These are phyloP conservation scores for Kurtzmaniella fragi DNA, from an alignment of 805 yeast genomes.

Conservation along the genomic window DNA sequence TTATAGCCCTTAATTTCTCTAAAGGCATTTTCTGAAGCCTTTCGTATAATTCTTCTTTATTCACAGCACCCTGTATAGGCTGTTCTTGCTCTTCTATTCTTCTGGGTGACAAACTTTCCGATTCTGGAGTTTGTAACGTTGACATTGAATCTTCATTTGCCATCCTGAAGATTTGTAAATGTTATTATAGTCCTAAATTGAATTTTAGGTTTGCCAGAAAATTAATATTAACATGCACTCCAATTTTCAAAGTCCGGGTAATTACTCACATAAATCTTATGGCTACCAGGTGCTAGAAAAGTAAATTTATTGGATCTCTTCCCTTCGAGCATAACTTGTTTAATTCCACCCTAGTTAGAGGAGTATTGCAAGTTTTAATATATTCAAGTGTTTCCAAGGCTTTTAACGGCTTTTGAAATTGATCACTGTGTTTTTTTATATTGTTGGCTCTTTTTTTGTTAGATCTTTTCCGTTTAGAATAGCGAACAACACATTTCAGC, in stretches of 20 bases:
- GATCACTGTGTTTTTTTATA: background rate
- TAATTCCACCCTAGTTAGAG: slow-evolving; percentile 5
- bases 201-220: background rate
- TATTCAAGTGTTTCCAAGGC: background rate
- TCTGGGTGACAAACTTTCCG: background rate
- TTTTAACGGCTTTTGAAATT: background rate
- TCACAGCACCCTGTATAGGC: background rate
- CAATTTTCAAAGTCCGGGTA: background rate
- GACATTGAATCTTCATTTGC: background rate
- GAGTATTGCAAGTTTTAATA: background rate
- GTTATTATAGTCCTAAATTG: background rate
- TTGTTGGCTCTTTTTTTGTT: too few species aligned
- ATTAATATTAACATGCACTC: background rate
- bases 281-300: slow-evolving; percentile 1
- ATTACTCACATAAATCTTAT: background rate
- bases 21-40: slow-evolving; percentile 16
- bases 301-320: slow-evolving; percentile 11
- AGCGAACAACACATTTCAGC: too few species aligned
- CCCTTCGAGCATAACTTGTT: slow-evolving; percentile 6
- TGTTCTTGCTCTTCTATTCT: background rate
- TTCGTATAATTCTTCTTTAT: slow-evolving; percentile 7
- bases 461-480: too few species aligned
- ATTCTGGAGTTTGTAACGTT: slow-evolving; percentile 1
- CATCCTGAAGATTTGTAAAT: background rate
- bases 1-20: slow-evolving; percentile 25